Percentiles rank a stretch among this genome's conserved stretches.
Evolutionary conservation across 768 basidiomycete genomes (phyloP).

Genomic region (Tylopilus subfusipes): DNA sequence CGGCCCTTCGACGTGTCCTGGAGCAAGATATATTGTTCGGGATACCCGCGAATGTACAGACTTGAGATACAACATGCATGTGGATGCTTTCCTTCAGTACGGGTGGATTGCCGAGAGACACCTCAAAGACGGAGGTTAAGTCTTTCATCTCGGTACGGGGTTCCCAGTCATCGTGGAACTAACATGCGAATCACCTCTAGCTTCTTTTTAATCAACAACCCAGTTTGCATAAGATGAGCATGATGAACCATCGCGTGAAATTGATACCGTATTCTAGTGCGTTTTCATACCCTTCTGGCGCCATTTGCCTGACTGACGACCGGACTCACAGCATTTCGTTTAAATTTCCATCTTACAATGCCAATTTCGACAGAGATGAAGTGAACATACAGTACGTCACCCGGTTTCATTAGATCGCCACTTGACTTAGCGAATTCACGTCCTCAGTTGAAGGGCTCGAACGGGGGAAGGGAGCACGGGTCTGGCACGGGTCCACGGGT

Average conservation of each 20-base stretch:
- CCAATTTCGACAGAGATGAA: conserved; percentile 99
- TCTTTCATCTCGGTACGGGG: background rate
- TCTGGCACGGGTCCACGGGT: too few relatives aligned
- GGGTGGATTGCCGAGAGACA: conserved; percentile 99
- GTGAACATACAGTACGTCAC: conserved; percentile 99
- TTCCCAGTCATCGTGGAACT: background rate
- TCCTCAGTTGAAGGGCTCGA: too few relatives aligned
- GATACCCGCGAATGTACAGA: conserved; percentile 98
- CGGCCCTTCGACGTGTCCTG: conserved; percentile 94
- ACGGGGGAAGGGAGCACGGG: too few relatives aligned
- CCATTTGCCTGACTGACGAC: conserved; percentile 16
- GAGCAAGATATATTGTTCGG: conserved; percentile 93
- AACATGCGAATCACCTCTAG: conserved; percentile 6
- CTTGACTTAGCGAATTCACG: too few relatives aligned
- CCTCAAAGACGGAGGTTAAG: conserved; percentile 74
- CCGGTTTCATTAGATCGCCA: background rate
- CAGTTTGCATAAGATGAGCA: conserved; percentile 99
- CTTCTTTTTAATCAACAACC: conserved; percentile 95
- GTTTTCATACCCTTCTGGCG: conserved; percentile 29
- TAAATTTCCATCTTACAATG: conserved; percentile 99
- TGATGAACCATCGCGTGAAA: conserved; percentile 99
- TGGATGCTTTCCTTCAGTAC: conserved; percentile 92
- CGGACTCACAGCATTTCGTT: conserved; percentile 76
- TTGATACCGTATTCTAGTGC: conserved; percentile 97
- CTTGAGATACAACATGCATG: conserved; percentile 90